Base-by-base conservation (phyloP, 2,329 filamentous ascomycete genomes). In the Pseudogymnoascus sp. region DNA sequence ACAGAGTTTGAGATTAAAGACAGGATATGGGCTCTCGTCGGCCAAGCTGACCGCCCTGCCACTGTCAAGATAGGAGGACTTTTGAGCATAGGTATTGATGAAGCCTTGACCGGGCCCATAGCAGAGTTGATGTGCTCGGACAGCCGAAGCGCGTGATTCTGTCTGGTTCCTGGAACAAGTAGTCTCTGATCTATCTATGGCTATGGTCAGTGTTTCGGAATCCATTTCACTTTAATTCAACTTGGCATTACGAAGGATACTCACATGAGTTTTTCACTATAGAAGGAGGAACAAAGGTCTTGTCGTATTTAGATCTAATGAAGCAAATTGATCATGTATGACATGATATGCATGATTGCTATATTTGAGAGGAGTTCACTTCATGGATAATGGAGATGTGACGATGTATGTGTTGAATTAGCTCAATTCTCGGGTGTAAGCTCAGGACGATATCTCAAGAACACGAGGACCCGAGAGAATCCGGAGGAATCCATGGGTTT, bases 1-100 rank as follows among this genome's bases (percentile, higher is more conserved):
- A 71, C 71, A 59, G 70, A 69, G 3, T 71, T 72, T 60, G 62
- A 60, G 38, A 56, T 64, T 7, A 73, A 73, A 46, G 69, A 71
- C 18, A 68, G 65, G 23, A 62, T 64, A 25, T 64, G 59, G 62
- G 60, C 42, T 46, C 18, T 46, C 11, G 42, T 46, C 42, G 6
- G 10, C 42, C 42, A 46, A 46, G 2, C 10, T 5, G 18, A 23
- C 42, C 42, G 42, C 42, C 42, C 42, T 46, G 42, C 42, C 42
- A 14, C 42, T 46, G 42, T 46, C 18, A 46, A 23, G 11, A 46
- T 46, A 14, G 42, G 42, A 46, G 42, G 42, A 23, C 42, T 46
- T 46, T 46, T 46, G 18, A 46, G 42, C 18, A 46, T 46, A 7
- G 11, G 18, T 14, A 11, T 23, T 23, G 42, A 46, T 46, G 42